phyloP scores from a whole-genome alignment of 371 early-diverging fungal species.

The Chytridium lagenaria region DNA sequence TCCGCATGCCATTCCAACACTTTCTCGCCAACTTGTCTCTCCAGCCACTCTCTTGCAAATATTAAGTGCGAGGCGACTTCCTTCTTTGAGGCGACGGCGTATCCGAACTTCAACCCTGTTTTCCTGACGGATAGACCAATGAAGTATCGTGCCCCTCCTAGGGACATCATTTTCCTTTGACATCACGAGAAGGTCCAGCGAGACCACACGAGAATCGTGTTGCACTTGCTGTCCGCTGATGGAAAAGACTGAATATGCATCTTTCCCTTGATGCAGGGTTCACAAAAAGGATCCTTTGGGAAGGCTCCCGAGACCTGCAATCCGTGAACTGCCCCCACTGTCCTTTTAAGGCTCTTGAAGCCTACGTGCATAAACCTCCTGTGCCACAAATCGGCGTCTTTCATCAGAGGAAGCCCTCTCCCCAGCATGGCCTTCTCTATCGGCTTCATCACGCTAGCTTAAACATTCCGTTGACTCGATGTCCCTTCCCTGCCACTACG shows the following conservation, averaged over 20 bases:
- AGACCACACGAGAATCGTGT: neutral
- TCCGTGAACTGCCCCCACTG: neutral
- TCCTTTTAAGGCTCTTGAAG: neutral
- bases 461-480: neutral
- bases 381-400: neutral
- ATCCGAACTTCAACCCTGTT: slow-evolving; percentile 7
- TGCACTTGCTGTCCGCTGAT: neutral
- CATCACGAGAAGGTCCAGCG: neutral
- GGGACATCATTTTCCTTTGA: neutral
- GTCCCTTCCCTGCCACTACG: neutral
- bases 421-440: slow-evolving; percentile 6
- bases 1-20: slow-evolving; percentile 21
- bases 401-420: neutral
- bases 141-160: slow-evolving; percentile 12
- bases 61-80: neutral
- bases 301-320: neutral
- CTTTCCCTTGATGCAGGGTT: neutral
- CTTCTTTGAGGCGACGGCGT: neutral
- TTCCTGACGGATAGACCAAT: slow-evolving; percentile 7
- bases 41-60: slow-evolving; percentile 20
- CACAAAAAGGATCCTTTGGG: neutral
- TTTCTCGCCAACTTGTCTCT: slow-evolving; percentile 19
- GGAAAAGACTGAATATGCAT: neutral
- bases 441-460: neutral
- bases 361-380: neutral